Conservation (phyloP, 768 basidiomycete genomes). For the Amanita jacksonii region DNA sequence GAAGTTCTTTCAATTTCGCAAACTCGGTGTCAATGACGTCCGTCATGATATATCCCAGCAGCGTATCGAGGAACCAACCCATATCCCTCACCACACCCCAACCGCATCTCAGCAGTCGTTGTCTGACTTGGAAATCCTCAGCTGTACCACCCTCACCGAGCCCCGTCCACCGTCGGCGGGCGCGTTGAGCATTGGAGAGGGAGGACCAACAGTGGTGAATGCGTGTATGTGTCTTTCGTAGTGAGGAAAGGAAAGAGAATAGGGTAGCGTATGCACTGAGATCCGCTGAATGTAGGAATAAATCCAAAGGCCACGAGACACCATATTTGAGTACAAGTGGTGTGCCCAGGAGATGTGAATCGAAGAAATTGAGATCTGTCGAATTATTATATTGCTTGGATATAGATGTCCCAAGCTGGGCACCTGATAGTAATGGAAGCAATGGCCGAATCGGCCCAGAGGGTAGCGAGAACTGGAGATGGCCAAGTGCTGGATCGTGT, state of each 20-base stretch:
- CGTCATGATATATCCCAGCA: constrained; percentile 80
- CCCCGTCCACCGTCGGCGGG: constrained; percentile 78
- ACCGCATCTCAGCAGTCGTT: constrained; percentile 59
- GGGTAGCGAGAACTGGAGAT: constrained; percentile 68
- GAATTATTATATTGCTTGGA: constrained; percentile 18
- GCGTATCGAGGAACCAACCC: constrained; percentile 84
- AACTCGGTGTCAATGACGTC: constrained; percentile 88
- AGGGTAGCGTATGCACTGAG: constrained; percentile 65
- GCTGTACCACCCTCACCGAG: constrained; percentile 77
- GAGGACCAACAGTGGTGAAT: constrained; percentile 80
- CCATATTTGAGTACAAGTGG: constrained; percentile 60
- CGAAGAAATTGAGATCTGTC: constrained; percentile 44
- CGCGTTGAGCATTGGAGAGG: constrained; percentile 78
- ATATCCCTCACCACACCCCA: constrained; percentile 87
- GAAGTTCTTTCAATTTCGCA: constrained; percentile 51
- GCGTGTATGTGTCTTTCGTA: constrained; percentile 76
- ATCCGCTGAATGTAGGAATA: constrained; percentile 75
- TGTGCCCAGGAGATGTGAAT: constrained; percentile 72
- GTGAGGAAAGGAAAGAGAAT: constrained; percentile 74
- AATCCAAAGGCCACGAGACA: constrained; percentile 81
- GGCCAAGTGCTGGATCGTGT: constrained; percentile 68
- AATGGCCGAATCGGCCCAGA: constrained; percentile 76
- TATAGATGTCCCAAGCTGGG: constrained; percentile 28
- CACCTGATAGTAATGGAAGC: constrained; percentile 56
- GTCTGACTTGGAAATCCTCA: constrained; percentile 58